These are phyloP conservation scores for Capsicum baccatum DNA, from an alignment of 257 asterid species.

Conservation along the genomic window DNA sequence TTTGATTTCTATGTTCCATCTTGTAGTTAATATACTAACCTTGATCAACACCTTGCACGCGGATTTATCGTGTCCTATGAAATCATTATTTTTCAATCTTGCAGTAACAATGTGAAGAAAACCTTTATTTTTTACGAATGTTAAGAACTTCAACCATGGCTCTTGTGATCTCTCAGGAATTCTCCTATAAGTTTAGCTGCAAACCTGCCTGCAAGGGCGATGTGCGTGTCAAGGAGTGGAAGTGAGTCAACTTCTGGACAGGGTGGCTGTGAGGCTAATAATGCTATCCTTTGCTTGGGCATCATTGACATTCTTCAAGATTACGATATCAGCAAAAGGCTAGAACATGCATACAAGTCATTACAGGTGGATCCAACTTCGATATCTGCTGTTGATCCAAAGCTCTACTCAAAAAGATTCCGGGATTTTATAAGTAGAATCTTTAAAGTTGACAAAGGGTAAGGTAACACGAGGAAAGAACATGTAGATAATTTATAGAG, in stretches of 20 bases:
- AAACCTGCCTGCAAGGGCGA: constrained; percentile 77
- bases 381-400: constrained; percentile 86
- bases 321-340: constrained; percentile 79
- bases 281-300: constrained; percentile 80
- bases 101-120: neutral
- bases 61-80: neutral
- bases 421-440: constrained; percentile 69
- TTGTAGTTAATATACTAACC: neutral
- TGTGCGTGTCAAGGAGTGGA: constrained; percentile 56
- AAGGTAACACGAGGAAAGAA: neutral
- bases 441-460: constrained; percentile 57
- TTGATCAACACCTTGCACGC: neutral
- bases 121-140: neutral
- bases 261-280: constrained; percentile 52
- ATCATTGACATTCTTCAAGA: constrained; percentile 83
- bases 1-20: neutral
- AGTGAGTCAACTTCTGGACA: constrained; percentile 49
- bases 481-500: constrained; percentile 11
- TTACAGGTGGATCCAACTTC: constrained; percentile 68
- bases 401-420: constrained; percentile 71
- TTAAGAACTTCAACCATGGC: neutral
- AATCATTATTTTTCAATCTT: neutral
- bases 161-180: constrained; percentile 51
- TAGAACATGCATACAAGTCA: constrained; percentile 80
- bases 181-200: constrained; percentile 63